Percentiles rank a stretch among this genome's conserved stretches.
Conservation (phyloP, 1,284 basidiomycete species). For the Melampsora occidentalis region DNA sequence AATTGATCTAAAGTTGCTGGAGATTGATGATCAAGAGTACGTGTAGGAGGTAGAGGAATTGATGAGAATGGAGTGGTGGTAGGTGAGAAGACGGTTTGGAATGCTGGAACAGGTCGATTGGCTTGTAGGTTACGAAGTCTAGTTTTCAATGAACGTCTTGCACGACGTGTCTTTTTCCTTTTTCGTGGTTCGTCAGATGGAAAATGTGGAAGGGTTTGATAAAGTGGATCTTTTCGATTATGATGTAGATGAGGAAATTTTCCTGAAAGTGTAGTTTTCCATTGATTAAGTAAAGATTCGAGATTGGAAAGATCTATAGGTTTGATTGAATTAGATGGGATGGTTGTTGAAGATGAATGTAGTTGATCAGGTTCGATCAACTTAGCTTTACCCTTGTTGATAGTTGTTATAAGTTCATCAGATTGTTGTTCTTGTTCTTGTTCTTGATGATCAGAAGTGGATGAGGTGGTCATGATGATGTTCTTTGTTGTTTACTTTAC, state of each 20-base stretch:
- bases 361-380: not conserved
- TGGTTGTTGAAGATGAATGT: not conserved
- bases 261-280: conserved; percentile 5
- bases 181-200: not conserved
- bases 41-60: not conserved
- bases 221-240: not conserved
- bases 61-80: not conserved
- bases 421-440: too few species aligned
- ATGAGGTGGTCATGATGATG: too few species aligned
- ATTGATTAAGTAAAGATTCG: not conserved
- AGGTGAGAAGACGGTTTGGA: conserved; percentile 31
- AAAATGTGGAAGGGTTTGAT: not conserved
- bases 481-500: too few species aligned
- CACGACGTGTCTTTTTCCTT: not conserved
- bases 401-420: too few species aligned
- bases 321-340: not conserved
- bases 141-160: not conserved
- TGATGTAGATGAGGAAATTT: not conserved
- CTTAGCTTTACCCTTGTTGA: not conserved
- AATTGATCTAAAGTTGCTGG: conserved; percentile 64
- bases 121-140: not conserved
- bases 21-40: conserved; percentile 69
- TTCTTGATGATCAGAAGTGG: too few species aligned
- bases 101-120: conserved; percentile 19
- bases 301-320: not conserved